Base-by-base conservation (phyloP, 192 early-diverging fungal genomes). In the Geranomyces michiganensis region DNA sequence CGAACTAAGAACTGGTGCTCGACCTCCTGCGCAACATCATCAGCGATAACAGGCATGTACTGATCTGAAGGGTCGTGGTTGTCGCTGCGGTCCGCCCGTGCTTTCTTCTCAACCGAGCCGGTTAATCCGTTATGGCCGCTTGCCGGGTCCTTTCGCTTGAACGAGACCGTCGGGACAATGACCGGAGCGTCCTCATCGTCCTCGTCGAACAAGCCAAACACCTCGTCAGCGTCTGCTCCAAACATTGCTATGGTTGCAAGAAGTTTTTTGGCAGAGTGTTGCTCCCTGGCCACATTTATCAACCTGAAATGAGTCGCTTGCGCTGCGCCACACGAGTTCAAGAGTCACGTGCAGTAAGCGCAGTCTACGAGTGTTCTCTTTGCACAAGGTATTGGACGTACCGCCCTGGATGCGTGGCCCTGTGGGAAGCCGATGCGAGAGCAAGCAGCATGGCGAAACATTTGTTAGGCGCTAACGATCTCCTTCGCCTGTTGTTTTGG, bases 161-260 rank as follows among this genome's bases (percentile, higher is more conserved):
- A 48, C 31, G 62, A 33, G 19, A 64, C 45, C 10, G 48, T 41
- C 0, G 70, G 70, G 27, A 53, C 51, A 19, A 64, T 56, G 13
- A 64, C 70, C 44, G 59, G 17, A 13, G 43, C 51, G 14, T 56
- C 61, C 15, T 64, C 70, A 2, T 55, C 70, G 14, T 72, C 70
- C 31, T 72, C 61, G 47, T 65, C 62, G 27, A 72, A 72, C 44
- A 72, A 19, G 31, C 64, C 70, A 49, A 72, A 72, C 44, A 65
- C 61, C 47, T 65, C 62, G 27, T 72, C 70, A 43, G 55, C 59
- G 33, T 70, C 51, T 33, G 56, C 68, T 17, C 21, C 14, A 43
- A 47, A 65, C 46, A 47, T 48, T 44, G 60, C 60, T 0, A 8
- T 15, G 36, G 36, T 41, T 10, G 3, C 36, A 7, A 10, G 10